Evolutionary conservation across 192 early-diverging fungal genomes (phyloP).

Genomic region (Backusella mclennaniae): DNA sequence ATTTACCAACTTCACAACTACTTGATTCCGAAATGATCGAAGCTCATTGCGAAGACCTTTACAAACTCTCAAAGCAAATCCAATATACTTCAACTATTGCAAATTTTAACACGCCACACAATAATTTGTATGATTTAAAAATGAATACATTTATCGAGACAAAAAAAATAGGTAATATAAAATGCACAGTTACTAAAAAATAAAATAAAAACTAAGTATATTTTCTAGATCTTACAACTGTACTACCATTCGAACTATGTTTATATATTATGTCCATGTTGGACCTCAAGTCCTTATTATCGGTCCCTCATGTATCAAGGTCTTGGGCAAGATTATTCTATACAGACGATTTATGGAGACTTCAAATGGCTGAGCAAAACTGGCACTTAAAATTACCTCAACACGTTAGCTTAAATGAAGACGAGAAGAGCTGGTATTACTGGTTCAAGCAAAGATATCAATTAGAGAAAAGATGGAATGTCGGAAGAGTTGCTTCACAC

Average conservation of each 20-base stretch:
- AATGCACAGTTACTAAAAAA: not conserved
- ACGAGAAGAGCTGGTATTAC: slow-evolving; percentile 55
- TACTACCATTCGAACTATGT: slow-evolving; percentile 11
- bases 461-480: slow-evolving; percentile 66
- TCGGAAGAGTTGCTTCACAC: slow-evolving; percentile 42
- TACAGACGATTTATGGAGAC: slow-evolving; percentile 10
- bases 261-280: slow-evolving; percentile 11
- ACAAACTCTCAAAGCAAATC: not conserved
- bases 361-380: not conserved
- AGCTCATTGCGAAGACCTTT: not conserved
- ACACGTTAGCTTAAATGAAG: not conserved
- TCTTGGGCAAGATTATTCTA: slow-evolving; percentile 4
- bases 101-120: not conserved
- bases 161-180: slow-evolving; percentile 3
- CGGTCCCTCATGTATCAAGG: slow-evolving; percentile 7
- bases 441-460: slow-evolving; percentile 68
- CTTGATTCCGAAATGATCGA: not conserved
- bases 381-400: slow-evolving; percentile 12
- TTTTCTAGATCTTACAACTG: slow-evolving; percentile 1
- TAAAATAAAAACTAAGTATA: not conserved
- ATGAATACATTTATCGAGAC: not conserved
- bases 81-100: not conserved
- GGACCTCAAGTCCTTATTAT: slow-evolving; percentile 4
- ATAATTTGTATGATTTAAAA: not conserved
- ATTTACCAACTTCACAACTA: not conserved